A percentile compares a stretch with the other conserved stretches of the same genome.
phyloP scores from a whole-genome alignment of 768 basidiomycete species.

The Cyclocybe aegerita region DNA sequence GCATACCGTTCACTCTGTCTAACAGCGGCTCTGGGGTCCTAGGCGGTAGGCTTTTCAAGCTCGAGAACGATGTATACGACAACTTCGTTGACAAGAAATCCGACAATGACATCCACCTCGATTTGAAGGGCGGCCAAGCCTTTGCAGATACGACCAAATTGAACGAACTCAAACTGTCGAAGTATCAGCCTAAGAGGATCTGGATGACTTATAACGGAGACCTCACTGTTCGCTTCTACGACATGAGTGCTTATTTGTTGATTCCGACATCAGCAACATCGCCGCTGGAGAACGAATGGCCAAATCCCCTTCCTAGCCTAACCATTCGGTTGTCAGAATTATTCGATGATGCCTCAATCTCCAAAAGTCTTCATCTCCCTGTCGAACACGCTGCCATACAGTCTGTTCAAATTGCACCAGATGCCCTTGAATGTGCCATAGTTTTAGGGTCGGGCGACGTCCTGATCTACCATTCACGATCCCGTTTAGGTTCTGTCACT shows the following conservation, averaged over 20 bases:
- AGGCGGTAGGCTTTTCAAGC: slow-evolving; percentile 41
- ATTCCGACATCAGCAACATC: slow-evolving; percentile 36
- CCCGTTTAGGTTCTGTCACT: slow-evolving; percentile 15
- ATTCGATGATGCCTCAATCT: slow-evolving; percentile 44
- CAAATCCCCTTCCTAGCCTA: slow-evolving; percentile 59
- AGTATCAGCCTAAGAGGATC: slow-evolving; percentile 66
- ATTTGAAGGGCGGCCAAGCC: slow-evolving; percentile 52
- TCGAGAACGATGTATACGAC: slow-evolving; percentile 50
- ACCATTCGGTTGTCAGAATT: slow-evolving; percentile 55
- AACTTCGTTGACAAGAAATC: slow-evolving; percentile 28
- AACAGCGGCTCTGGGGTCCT: slow-evolving; percentile 31
- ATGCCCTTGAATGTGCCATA: slow-evolving; percentile 59
- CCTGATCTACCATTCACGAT: slow-evolving; percentile 44
- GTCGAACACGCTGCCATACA: slow-evolving; percentile 30
- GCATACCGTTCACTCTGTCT: slow-evolving; percentile 15
- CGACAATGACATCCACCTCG: slow-evolving; percentile 25
- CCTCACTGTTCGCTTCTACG: slow-evolving; percentile 67
- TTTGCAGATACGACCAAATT: slow-evolving; percentile 51
- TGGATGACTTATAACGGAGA: slow-evolving; percentile 65
- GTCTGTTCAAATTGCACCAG: slow-evolving; percentile 47
- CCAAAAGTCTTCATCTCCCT: slow-evolving; percentile 21
- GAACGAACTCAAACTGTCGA: slow-evolving; percentile 54
- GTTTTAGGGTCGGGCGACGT: slow-evolving; percentile 56
- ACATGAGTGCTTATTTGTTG: slow-evolving; percentile 70
- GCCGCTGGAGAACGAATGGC: slow-evolving; percentile 62